Percentiles rank a stretch among this genome's conserved stretches.
Evolutionary conservation across 116 monocot genomes (phyloP).

Genomic region (Iris pallida): DNA sequence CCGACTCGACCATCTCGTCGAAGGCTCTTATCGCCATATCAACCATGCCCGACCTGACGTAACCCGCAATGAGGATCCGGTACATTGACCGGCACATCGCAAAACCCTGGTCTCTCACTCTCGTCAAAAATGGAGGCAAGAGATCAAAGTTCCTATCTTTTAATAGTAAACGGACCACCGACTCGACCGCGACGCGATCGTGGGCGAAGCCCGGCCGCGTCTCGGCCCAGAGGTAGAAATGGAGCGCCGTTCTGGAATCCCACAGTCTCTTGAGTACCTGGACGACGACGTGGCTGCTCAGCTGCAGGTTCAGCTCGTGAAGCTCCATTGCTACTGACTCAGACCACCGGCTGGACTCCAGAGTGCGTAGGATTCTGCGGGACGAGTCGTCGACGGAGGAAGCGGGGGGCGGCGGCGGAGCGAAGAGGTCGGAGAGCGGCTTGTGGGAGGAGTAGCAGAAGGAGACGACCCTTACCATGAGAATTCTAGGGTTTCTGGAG

Average conservation of each 20-base stretch:
- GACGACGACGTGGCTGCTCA: slow-evolving; percentile 53
- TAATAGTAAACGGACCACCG: slow-evolving; percentile 44
- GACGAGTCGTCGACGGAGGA: slow-evolving; percentile 15
- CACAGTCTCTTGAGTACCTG: slow-evolving; percentile 58
- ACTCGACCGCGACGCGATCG: slow-evolving; percentile 54
- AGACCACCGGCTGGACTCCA: slow-evolving; percentile 39
- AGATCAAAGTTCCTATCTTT: slow-evolving; percentile 56
- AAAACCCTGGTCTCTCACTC: slow-evolving; percentile 38
- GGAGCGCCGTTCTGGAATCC: slow-evolving; percentile 46
- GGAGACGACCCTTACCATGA: slow-evolving; percentile 7
- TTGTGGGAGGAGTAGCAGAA: slow-evolving; percentile 11
- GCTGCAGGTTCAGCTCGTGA: slow-evolving; percentile 19
- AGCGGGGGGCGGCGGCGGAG: slow-evolving; percentile 3
- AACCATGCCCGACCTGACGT: slow-evolving; percentile 58
- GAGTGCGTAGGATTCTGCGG: slow-evolving; percentile 16
- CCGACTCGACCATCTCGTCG: slow-evolving; percentile 67
- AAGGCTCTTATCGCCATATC: slow-evolving; percentile 48
- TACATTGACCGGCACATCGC: slow-evolving; percentile 54
- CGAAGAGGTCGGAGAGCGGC: slow-evolving; percentile 12
- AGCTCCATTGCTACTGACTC: slow-evolving; percentile 41
- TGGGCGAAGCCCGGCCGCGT: slow-evolving; percentile 52
- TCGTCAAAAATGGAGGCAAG: slow-evolving; percentile 45
- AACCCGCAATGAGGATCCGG: slow-evolving; percentile 68
- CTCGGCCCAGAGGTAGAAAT: slow-evolving; percentile 73
- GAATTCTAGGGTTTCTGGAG: slow-evolving; percentile 6